phyloP scores from a whole-genome alignment of 1,284 basidiomycete species.

The Abortiporus biennis region DNA sequence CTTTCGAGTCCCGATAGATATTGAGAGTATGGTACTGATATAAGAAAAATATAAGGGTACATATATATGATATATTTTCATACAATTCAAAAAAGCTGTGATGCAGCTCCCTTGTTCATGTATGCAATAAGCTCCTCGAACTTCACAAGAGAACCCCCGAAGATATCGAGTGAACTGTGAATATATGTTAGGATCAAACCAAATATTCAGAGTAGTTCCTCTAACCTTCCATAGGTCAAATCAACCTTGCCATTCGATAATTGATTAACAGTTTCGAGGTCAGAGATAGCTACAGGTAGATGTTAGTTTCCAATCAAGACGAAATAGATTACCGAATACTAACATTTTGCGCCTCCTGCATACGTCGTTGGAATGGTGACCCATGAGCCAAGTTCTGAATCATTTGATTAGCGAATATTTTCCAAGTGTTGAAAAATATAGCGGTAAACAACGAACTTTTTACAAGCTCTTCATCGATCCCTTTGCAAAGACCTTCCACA shows the following conservation, averaged over 20 bases:
- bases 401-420: neutral
- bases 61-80: too few relatives aligned
- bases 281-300: slow-evolving; percentile 58
- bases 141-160: slow-evolving; percentile 70
- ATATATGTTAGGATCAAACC: slow-evolving; percentile 3
- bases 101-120: too few relatives aligned
- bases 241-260: slow-evolving; percentile 88
- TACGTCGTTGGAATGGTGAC: slow-evolving; percentile 90
- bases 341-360: slow-evolving; percentile 92
- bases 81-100: neutral
- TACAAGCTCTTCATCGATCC: slow-evolving; percentile 92
- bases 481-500: slow-evolving; percentile 95
- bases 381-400: slow-evolving; percentile 88
- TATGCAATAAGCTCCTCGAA: slow-evolving; percentile 60
- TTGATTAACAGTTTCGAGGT: slow-evolving; percentile 79
- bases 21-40: too few relatives aligned
- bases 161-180: slow-evolving; percentile 73
- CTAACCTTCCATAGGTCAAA: slow-evolving; percentile 91
- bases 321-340: slow-evolving; percentile 9
- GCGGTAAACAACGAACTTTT: slow-evolving; percentile 43
- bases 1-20: too few relatives aligned
- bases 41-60: too few relatives aligned
- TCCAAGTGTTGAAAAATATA: neutral
- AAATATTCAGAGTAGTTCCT: neutral
- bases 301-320: neutral